These are phyloP conservation scores for Heritiera littoralis DNA, from an alignment of 345 rosid genomes.

Conservation along the genomic window DNA sequence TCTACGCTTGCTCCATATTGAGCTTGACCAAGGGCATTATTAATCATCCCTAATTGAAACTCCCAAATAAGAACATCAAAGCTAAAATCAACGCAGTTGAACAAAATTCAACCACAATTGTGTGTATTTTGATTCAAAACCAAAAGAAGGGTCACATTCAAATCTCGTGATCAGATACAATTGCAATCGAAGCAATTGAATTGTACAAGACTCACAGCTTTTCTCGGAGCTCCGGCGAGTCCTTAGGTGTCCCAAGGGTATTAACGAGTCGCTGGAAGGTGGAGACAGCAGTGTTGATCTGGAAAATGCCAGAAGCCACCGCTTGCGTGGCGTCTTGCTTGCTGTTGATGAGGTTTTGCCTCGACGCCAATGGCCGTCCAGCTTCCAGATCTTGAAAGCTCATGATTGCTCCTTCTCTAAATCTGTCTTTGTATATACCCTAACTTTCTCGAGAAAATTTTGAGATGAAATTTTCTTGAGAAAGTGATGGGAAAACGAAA, in stretches of 20 bases:
- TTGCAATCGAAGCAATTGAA: not conserved
- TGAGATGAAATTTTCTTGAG: slow-evolving; percentile 1
- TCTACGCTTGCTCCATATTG: slow-evolving; percentile 8
- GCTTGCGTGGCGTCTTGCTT: slow-evolving; percentile 85
- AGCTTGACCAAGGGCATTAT: not conserved
- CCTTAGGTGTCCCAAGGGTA: slow-evolving; percentile 96
- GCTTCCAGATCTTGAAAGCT: slow-evolving; percentile 96
- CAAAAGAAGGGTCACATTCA: not conserved
- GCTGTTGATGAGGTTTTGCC: slow-evolving; percentile 53
- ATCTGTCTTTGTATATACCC: slow-evolving; percentile 7
- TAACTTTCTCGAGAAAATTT: slow-evolving; percentile 29
- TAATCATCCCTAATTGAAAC: not conserved
- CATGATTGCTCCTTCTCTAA: slow-evolving; percentile 38
- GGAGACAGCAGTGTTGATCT: slow-evolving; percentile 95
- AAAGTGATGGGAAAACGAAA: slow-evolving; percentile 9
- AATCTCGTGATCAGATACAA: not conserved
- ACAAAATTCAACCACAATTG: not conserved
- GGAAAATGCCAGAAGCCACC: slow-evolving; percentile 95
- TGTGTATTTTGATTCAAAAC: slow-evolving; percentile 1
- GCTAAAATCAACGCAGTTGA: not conserved
- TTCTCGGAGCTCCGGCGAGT: slow-evolving; percentile 92
- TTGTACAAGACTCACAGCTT: slow-evolving; percentile 67
- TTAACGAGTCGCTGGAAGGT: slow-evolving; percentile 91
- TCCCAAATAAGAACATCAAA: not conserved
- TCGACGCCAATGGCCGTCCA: slow-evolving; percentile 55